Conservation (phyloP, 139 green algal genomes). For the Spirogloea muscicola region DNA sequence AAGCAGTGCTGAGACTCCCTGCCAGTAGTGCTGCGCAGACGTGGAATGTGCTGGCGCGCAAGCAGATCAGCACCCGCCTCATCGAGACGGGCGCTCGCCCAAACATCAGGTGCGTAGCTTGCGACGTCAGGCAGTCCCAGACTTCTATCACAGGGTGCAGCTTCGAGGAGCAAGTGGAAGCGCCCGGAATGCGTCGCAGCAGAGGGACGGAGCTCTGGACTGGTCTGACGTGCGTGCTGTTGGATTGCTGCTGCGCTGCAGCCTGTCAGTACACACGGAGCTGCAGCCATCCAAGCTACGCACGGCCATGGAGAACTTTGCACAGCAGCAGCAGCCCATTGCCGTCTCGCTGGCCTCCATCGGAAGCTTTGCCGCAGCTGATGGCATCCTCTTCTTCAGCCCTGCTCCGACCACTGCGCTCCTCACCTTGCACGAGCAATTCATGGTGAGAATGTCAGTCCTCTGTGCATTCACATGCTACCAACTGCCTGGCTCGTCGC, state of each 20-base stretch:
- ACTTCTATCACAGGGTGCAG: too few species aligned
- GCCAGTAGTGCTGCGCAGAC: not conserved
- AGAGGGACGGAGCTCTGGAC: too few species aligned
- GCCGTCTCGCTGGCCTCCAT: not conserved
- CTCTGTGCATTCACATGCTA: not conserved
- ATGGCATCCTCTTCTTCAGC: not conserved
- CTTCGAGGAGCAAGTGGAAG: too few species aligned
- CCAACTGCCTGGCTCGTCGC: not conserved
- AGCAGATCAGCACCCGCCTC: not conserved
- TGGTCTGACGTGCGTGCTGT: too few species aligned
- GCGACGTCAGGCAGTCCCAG: too few species aligned
- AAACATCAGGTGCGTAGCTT: constrained; percentile 15
- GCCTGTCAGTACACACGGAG: not conserved
- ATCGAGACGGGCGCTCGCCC: constrained; percentile 7
- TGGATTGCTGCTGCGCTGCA: not conserved
- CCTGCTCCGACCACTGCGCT: not conserved
- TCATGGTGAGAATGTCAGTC: not conserved
- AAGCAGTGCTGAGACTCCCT: too few species aligned
- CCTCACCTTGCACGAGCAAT: constrained; percentile 5
- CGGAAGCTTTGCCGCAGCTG: constrained; percentile 2
- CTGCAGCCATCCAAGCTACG: constrained; percentile 16
- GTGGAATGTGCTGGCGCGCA: constrained; percentile 12
- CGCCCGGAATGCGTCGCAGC: too few species aligned
- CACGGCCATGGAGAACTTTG: constrained; percentile 25
- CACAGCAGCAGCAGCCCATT: constrained; percentile 20